phyloP scores from a whole-genome alignment of 2,329 filamentous ascomycete species.

The Bipolaris zeicola region DNA sequence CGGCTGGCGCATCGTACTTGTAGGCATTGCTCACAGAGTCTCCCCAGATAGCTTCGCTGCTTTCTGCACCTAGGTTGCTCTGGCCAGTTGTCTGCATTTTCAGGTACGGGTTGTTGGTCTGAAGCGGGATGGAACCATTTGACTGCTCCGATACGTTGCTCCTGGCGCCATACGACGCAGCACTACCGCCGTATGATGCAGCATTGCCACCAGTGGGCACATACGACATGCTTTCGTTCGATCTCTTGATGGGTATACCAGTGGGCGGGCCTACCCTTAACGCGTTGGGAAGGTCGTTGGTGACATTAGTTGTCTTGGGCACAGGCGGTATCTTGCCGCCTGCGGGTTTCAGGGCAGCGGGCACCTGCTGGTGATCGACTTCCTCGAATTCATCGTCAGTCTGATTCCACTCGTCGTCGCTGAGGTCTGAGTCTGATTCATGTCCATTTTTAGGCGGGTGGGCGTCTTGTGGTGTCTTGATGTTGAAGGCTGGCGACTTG shows the following conservation, averaged over 20 bases:
- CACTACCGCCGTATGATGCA: slow-evolving; percentile 36
- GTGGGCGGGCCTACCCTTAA: slow-evolving; percentile 40
- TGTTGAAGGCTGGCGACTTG: slow-evolving; percentile 49
- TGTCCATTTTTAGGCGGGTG: slow-evolving; percentile 28
- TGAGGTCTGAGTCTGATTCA: slow-evolving; percentile 38
- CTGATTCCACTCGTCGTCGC: slow-evolving; percentile 43
- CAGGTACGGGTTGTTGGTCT: slow-evolving; percentile 54
- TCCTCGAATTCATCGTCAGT: slow-evolving; percentile 45
- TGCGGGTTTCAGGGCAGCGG: slow-evolving; percentile 45
- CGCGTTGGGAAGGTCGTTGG: slow-evolving; percentile 33
- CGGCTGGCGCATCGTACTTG: slow-evolving; percentile 44
- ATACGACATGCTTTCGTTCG: slow-evolving; percentile 35
- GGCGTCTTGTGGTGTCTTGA: slow-evolving; percentile 40
- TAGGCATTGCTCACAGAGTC: slow-evolving; percentile 34
- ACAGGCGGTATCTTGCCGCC: slow-evolving; percentile 36
- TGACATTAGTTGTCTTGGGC: slow-evolving; percentile 14
- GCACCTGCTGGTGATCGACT: slow-evolving; percentile 38
- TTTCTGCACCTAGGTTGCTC: slow-evolving; percentile 44
- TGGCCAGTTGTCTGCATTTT: slow-evolving; percentile 48
- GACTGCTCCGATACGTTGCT: slow-evolving; percentile 41
- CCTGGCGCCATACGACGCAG: slow-evolving; percentile 34
- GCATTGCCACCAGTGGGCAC: slow-evolving; percentile 39
- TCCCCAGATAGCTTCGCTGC: slow-evolving; percentile 49
- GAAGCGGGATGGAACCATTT: slow-evolving; percentile 37
- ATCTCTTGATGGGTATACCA: slow-evolving; percentile 39